phyloP scores from a whole-genome alignment of 331 rosid species.

The Pyracantha coccinea region DNA sequence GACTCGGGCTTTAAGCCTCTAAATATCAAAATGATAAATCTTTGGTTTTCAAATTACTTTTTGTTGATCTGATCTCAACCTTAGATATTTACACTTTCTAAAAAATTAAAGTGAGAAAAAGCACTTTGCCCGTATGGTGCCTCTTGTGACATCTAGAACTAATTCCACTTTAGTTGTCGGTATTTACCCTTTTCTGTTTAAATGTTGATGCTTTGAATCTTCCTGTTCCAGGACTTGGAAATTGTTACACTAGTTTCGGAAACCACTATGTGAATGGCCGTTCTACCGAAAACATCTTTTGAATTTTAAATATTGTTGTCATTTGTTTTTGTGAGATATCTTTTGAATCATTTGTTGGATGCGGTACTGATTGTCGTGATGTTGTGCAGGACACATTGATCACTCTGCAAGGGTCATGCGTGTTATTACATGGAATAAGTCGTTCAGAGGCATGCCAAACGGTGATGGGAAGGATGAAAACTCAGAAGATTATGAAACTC shows the following conservation, averaged over 20 bases:
- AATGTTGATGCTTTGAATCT: not conserved
- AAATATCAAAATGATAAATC: not conserved
- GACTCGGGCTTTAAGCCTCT: not conserved
- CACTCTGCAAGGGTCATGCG: slow-evolving; percentile 94
- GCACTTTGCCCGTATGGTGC: not conserved
- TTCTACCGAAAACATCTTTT: not conserved
- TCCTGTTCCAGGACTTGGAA: not conserved
- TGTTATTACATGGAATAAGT: slow-evolving; percentile 87
- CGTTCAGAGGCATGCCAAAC: slow-evolving; percentile 61
- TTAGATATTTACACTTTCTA: not conserved
- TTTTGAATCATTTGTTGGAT: not conserved
- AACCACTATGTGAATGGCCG: not conserved
- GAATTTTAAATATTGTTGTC: not conserved
- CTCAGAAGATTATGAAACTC: slow-evolving; percentile 80
- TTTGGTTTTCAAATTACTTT: not conserved
- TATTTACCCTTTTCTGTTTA: not conserved
- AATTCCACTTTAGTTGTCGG: not conserved
- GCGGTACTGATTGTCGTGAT: not conserved
- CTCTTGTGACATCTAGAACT: not conserved
- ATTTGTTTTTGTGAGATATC: not conserved
- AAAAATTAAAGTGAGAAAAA: not conserved
- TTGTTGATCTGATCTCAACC: not conserved
- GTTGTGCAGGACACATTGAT: slow-evolving; percentile 72
- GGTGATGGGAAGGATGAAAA: slow-evolving; percentile 76
- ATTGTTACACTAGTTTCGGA: not conserved